Evolutionary conservation across 2,329 filamentous ascomycete genomes (phyloP), one percentile per base, ranked within the genome.

Genomic region (Penicillium sp.): DNA sequence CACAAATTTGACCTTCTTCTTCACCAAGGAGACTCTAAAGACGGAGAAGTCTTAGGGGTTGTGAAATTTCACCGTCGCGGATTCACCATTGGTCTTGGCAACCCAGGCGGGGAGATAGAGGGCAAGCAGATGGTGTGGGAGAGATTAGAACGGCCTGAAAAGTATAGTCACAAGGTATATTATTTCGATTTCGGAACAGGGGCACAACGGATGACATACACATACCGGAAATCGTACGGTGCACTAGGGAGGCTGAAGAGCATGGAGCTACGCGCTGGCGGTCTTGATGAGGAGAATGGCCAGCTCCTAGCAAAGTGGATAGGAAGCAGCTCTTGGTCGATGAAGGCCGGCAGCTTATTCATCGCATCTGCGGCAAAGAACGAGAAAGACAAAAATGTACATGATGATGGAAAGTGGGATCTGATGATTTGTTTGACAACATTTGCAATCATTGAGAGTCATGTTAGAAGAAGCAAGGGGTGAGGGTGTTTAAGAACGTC

Each of bases 361-460:
- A 12, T 47, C 32, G 9, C 44, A 30, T 17, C 20, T 13, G 13
- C 33, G 10, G 34, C 15, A 17, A 30, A 47, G 7, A 26, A 3
- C 7, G 24, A 8, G 12, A 8, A 27, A 30, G 24, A 40, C 21
- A 30, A 12, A 15, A 20, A 21, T 27, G 7, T 12, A 46, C n/a
- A 15, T 20, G 2, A 20, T 18, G 17, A 24, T 17, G 24, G 26
- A 23, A 42, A 47, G n/a, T 40, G 33, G 23, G 44, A 40, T 9
- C 27, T 47, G 2, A 40, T 47, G 21, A 21, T 47, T 26, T 47
- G 30, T 39, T 30, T 47, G 44, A 39, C 44, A 15, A 47, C 44
- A 23, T 39, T 47, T 39, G 33, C 44, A 7, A 30, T 47, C 32
- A 47, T 47, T 29, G 44, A 47, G 23, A 37, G 32, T 39, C 44